phyloP scores from a whole-genome alignment of 1,284 basidiomycete species.

The Fomes fomentarius region DNA sequence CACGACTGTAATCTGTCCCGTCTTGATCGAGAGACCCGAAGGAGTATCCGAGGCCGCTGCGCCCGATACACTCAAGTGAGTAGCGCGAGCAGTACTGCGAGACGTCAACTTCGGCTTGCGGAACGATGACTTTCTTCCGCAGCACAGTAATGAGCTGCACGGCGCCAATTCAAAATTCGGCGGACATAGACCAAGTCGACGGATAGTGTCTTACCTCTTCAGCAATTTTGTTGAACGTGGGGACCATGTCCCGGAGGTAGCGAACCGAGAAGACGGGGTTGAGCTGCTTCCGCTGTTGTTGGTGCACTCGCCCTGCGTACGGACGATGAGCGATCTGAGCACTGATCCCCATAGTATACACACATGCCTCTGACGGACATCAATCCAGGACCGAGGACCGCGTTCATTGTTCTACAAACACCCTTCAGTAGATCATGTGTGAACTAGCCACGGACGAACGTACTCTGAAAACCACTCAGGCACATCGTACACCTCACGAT shows the following conservation, averaged over 20 bases:
- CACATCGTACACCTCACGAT: constrained; percentile 6
- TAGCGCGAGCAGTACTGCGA: constrained; percentile 6
- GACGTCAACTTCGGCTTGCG: constrained; percentile 4
- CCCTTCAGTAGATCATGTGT: background rate
- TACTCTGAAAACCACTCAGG: constrained; percentile 3
- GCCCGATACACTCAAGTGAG: constrained; percentile 11
- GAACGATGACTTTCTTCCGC: background rate
- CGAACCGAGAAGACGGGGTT: constrained; percentile 9
- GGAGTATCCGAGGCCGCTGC: constrained; percentile 7
- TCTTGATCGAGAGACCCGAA: constrained; percentile 11
- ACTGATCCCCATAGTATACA: too few species aligned
- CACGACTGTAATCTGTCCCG: constrained; percentile 14
- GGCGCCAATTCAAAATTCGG: background rate
- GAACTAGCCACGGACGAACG: too few species aligned
- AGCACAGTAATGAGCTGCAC: constrained; percentile 2
- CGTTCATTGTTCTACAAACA: constrained; percentile 1
- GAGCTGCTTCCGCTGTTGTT: constrained; percentile 6
- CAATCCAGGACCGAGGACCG: constrained; percentile 10
- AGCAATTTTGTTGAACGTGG: constrained; percentile 2
- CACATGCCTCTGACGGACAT: background rate
- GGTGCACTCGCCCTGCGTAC: constrained; percentile 1
- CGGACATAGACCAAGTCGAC: too few species aligned
- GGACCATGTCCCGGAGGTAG: constrained; percentile 9
- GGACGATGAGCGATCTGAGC: too few species aligned
- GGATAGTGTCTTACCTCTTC: background rate